phyloP scores from a whole-genome alignment of 2,329 filamentous ascomycete species.

The Botrytis cinerea region DNA sequence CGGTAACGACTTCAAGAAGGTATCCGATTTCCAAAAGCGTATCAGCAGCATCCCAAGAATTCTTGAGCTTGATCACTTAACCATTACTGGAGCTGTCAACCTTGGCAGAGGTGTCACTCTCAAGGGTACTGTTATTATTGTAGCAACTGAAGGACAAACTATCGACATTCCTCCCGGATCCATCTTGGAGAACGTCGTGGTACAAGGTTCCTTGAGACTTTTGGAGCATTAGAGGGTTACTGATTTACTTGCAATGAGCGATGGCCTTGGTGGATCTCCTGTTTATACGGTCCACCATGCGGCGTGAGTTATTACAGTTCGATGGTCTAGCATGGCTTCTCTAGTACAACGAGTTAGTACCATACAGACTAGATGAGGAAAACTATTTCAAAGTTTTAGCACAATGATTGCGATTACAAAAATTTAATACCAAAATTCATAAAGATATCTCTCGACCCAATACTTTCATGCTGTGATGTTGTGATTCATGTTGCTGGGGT shows the following conservation, averaged over 20 bases:
- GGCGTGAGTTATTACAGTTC: neutral
- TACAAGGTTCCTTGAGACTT: constrained; percentile 88
- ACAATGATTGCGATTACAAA: constrained; percentile 7
- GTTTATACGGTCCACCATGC: constrained; percentile 15
- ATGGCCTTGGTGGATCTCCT: constrained; percentile 21
- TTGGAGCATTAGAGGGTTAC: constrained; percentile 59
- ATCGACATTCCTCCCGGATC: constrained; percentile 97
- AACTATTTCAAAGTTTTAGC: constrained; percentile 10
- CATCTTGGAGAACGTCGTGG: constrained; percentile 97
- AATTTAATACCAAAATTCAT: constrained; percentile 14
- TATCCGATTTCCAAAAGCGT: constrained; percentile 90
- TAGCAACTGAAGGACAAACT: constrained; percentile 94
- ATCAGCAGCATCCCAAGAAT: constrained; percentile 88
- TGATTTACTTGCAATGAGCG: constrained; percentile 19
- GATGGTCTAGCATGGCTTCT: constrained; percentile 24
- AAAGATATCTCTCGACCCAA: neutral
- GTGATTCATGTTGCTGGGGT: neutral
- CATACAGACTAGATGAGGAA: constrained; percentile 21
- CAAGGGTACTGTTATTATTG: constrained; percentile 98
- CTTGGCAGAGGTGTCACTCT: constrained; percentile 91
- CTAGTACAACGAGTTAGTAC: constrained; percentile 15
- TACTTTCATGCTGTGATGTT: neutral
- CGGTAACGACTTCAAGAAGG: constrained; percentile 99
- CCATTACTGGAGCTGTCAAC: constrained; percentile 96
- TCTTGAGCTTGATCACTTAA: constrained; percentile 89